These are phyloP conservation scores for Furcasterigmium furcatum DNA, from an alignment of 2,329 filamentous ascomycete species.

Conservation along the genomic window DNA sequence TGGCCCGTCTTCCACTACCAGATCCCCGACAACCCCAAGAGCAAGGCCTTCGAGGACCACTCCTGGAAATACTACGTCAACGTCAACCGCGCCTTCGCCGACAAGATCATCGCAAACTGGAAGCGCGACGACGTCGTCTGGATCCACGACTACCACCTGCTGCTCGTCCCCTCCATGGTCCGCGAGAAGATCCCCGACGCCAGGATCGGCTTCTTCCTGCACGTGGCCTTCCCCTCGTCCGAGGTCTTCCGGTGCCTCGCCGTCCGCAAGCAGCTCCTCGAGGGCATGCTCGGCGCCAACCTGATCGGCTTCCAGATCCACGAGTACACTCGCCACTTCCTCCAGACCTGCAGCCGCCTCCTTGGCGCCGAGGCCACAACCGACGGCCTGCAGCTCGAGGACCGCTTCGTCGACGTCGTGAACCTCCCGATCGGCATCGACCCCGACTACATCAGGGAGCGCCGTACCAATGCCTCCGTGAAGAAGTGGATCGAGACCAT, in stretches of 20 bases:
- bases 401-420: constrained; percentile 87
- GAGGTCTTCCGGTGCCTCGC: constrained; percentile 93
- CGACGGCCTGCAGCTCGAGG: constrained; percentile 85
- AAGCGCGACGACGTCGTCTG: constrained; percentile 91
- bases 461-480: constrained; percentile 71
- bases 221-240: constrained; percentile 92
- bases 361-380: constrained; percentile 86
- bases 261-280: constrained; percentile 79
- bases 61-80: constrained; percentile 94
- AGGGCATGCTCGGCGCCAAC: constrained; percentile 91
- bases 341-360: constrained; percentile 91
- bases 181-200: constrained; percentile 88
- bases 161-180: constrained; percentile 85
- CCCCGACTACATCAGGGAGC: constrained; percentile 67
- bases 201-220: constrained; percentile 93
- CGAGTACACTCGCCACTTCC: constrained; percentile 90
- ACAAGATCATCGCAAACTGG: constrained; percentile 87
- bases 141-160: constrained; percentile 93
- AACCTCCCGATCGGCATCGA: constrained; percentile 89
- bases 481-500: constrained; percentile 76
- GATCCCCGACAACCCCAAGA: constrained; percentile 96
- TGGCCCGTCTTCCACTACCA: constrained; percentile 99
- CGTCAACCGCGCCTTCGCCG: constrained; percentile 89
- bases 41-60: constrained; percentile 96
- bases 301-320: constrained; percentile 90